Evolutionary conservation across 345 rosid genomes (phyloP).

Genomic region (Bruguiera parviflora): DNA sequence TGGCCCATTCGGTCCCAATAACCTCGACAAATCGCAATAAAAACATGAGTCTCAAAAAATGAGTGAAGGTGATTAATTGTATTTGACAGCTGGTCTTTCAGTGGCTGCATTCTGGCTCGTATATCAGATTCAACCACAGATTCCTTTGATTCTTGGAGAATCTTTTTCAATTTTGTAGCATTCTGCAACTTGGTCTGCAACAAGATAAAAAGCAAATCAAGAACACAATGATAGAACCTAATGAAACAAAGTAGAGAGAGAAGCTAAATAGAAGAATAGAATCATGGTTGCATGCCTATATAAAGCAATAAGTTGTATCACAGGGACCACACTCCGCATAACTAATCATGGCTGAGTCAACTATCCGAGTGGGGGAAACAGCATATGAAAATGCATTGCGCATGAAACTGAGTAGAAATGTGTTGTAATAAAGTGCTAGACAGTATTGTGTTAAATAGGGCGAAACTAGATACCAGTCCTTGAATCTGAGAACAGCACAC

Average conservation of each 20-base stretch:
- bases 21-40: slow-evolving; percentile 76
- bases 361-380: no score
- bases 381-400: no score
- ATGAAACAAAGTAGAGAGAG: background rate
- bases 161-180: slow-evolving; percentile 81
- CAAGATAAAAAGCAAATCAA: slow-evolving; percentile 5
- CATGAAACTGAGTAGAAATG: no score
- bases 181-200: slow-evolving; percentile 71
- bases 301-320: no score
- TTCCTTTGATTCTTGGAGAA: slow-evolving; percentile 90
- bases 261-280: background rate
- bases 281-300: background rate
- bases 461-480: no score
- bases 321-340: no score
- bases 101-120: slow-evolving; percentile 68
- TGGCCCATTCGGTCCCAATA: slow-evolving; percentile 98
- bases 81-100: slow-evolving; percentile 73
- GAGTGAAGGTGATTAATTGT: slow-evolving; percentile 78
- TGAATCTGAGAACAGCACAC: no score
- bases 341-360: no score
- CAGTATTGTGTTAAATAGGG: no score
- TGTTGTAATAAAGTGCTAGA: no score
- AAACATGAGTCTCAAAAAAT: slow-evolving; percentile 69
- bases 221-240: background rate
- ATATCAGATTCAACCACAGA: slow-evolving; percentile 79